Percentiles rank a stretch among this genome's conserved stretches.
Conservation (phyloP, 108 stramenopile species). For the Cyclotella atomus region DNA sequence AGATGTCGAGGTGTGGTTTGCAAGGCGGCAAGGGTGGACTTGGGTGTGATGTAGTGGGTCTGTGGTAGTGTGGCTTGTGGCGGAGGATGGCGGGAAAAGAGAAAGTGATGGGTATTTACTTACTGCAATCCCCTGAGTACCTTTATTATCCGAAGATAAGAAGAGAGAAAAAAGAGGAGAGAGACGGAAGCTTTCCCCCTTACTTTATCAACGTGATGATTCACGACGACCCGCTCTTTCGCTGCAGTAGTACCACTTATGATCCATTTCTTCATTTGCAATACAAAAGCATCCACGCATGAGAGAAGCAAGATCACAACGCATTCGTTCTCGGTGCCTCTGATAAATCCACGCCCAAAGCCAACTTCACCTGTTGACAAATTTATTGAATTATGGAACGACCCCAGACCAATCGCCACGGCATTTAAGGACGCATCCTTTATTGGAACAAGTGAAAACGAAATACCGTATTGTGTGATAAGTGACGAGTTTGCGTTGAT, state of each 20-base stretch:
- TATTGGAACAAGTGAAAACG: slow-evolving; percentile 20
- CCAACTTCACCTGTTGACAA: slow-evolving; percentile 36
- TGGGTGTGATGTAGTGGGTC: no score
- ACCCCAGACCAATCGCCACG: slow-evolving; percentile 54
- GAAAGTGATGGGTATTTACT: no score
- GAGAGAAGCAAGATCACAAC: slow-evolving; percentile 17
- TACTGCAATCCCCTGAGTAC: no score
- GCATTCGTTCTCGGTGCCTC: slow-evolving; percentile 51
- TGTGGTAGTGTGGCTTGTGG: no score
- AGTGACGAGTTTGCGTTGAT: slow-evolving; percentile 49
- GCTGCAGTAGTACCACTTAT: background rate
- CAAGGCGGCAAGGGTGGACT: no score
- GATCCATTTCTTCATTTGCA: background rate
- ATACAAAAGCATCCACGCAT: background rate
- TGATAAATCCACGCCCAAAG: slow-evolving; percentile 48
- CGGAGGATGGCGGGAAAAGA: no score
- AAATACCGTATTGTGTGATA: slow-evolving; percentile 49
- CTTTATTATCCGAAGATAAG: no score
- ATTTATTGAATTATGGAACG: slow-evolving; percentile 57
- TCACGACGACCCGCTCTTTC: background rate
- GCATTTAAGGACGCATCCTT: slow-evolving; percentile 21
- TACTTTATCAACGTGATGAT: no score
- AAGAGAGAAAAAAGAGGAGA: no score
- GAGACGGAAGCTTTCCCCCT: no score
- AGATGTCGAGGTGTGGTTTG: no score